Percentiles rank a stretch among this genome's conserved stretches.
phyloP scores from a whole-genome alignment of 495 filamentous ascomycete species.

The Polyplosphaeria fusca region DNA sequence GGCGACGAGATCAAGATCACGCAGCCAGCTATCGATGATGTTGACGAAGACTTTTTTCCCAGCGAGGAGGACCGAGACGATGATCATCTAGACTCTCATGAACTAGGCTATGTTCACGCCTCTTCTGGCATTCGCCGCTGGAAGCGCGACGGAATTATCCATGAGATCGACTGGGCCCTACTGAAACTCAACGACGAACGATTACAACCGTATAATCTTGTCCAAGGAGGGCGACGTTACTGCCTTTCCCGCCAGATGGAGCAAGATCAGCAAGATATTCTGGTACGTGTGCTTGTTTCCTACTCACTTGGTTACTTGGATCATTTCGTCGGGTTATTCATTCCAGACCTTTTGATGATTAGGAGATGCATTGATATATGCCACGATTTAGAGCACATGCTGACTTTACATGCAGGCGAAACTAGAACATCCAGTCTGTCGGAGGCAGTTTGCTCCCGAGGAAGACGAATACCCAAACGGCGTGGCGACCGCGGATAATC shows the following conservation, averaged over 20 bases:
- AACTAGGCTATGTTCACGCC: conserved; percentile 78
- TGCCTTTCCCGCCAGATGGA: conserved; percentile 9
- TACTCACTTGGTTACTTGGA: too few relatives aligned
- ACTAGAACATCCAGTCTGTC: conserved; percentile 30
- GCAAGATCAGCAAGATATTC: conserved; percentile 23
- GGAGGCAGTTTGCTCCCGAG: conserved; percentile 27
- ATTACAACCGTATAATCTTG: conserved; percentile 65
- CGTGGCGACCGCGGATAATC: conserved; percentile 42
- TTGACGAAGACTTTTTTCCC: conserved; percentile 74
- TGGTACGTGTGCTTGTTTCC: too few relatives aligned
- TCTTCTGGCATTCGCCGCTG: conserved; percentile 82
- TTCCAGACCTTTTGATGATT: too few relatives aligned
- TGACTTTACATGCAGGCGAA: too few relatives aligned
- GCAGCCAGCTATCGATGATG: conserved; percentile 84
- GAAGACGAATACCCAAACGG: conserved; percentile 42
- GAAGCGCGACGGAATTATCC: conserved; percentile 60
- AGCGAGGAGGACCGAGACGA: conserved; percentile 60
- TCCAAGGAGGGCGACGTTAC: conserved; percentile 47
- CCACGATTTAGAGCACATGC: too few relatives aligned
- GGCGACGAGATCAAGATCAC: conserved; percentile 71
- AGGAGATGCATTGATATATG: too few relatives aligned
- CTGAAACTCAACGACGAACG: conserved; percentile 75
- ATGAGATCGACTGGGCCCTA: conserved; percentile 95
- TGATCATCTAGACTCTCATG: conserved; percentile 71
- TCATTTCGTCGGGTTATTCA: too few relatives aligned